Conservation (phyloP, 768 basidiomycete species). For the Leucocoprinus leucothites region DNA sequence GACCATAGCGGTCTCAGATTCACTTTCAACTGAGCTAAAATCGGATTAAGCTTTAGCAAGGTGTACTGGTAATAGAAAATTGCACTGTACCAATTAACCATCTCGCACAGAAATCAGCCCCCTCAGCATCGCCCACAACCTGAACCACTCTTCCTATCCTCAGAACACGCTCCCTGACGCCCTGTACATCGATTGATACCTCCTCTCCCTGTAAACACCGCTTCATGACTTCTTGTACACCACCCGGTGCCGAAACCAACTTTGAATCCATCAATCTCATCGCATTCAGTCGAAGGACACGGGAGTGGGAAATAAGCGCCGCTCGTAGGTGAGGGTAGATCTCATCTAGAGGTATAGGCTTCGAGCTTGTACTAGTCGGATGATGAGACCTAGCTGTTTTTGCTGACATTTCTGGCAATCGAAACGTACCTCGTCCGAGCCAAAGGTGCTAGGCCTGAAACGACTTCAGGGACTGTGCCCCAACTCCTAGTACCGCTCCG, state of each 20-base stretch:
- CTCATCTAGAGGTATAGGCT: slow-evolving; percentile 37
- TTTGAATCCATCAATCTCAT: slow-evolving; percentile 62
- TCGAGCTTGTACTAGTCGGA: slow-evolving; percentile 21
- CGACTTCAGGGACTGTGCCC: slow-evolving; percentile 53
- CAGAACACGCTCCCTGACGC: slow-evolving; percentile 82
- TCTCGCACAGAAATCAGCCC: slow-evolving; percentile 60
- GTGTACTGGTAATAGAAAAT: slow-evolving; percentile 5
- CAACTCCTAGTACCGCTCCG: slow-evolving; percentile 44
- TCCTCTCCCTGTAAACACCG: slow-evolving; percentile 80
- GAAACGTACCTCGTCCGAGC: slow-evolving; percentile 40
- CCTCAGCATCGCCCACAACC: slow-evolving; percentile 52
- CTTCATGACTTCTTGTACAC: slow-evolving; percentile 52
- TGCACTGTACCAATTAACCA: slow-evolving; percentile 67
- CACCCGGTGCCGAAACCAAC: slow-evolving; percentile 39
- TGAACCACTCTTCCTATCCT: slow-evolving; percentile 71
- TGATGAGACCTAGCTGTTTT: too few species aligned
- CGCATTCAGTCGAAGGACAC: slow-evolving; percentile 56
- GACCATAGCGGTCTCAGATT: slow-evolving; percentile 90
- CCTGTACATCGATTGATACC: slow-evolving; percentile 71
- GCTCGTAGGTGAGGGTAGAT: slow-evolving; percentile 51
- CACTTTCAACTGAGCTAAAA: slow-evolving; percentile 83
- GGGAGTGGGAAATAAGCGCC: slow-evolving; percentile 72
- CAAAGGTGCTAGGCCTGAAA: slow-evolving; percentile 53
- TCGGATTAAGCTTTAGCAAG: background rate
- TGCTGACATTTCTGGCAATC: background rate